Evolutionary conservation across 768 basidiomycete genomes (phyloP).

Genomic region (Suillus cothurnatus): DNA sequence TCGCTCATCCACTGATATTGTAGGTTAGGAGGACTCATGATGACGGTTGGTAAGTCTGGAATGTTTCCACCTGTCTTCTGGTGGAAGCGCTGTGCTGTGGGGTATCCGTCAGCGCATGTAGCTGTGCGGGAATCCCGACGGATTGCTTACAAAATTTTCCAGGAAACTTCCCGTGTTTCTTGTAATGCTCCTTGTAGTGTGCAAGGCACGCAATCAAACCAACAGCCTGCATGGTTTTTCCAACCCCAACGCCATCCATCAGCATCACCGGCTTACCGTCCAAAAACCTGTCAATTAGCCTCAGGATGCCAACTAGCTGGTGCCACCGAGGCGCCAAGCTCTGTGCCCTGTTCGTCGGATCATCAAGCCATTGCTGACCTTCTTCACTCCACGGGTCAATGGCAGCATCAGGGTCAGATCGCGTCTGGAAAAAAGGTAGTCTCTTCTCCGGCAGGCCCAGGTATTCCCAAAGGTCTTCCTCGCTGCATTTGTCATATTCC

Average conservation of each 20-base stretch:
- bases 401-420: not conserved
- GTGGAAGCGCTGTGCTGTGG: not conserved
- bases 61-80: not conserved
- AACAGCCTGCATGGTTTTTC: conserved; percentile 26
- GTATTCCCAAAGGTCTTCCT: conserved; percentile 6
- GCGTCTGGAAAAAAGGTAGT: conserved; percentile 13
- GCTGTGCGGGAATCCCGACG: not conserved
- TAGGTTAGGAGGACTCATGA: not conserved
- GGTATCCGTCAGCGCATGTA: not conserved
- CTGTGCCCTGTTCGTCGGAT: not conserved
- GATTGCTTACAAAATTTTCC: not conserved
- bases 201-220: conserved; percentile 17
- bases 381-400: conserved; percentile 15
- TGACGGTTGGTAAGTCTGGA: not conserved
- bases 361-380: conserved; percentile 14
- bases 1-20: not conserved
- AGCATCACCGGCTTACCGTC: conserved; percentile 14
- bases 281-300: conserved; percentile 16
- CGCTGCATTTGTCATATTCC: not conserved
- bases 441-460: not conserved
- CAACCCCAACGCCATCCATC: conserved; percentile 29
- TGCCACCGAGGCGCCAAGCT: conserved; percentile 20
- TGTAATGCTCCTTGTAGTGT: conserved; percentile 8
- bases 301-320: conserved; percentile 22
- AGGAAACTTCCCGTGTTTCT: not conserved